Evolutionary conservation across 176 grass and related monocot genomes (phyloP).

Genomic region (Oryza coarctata): DNA sequence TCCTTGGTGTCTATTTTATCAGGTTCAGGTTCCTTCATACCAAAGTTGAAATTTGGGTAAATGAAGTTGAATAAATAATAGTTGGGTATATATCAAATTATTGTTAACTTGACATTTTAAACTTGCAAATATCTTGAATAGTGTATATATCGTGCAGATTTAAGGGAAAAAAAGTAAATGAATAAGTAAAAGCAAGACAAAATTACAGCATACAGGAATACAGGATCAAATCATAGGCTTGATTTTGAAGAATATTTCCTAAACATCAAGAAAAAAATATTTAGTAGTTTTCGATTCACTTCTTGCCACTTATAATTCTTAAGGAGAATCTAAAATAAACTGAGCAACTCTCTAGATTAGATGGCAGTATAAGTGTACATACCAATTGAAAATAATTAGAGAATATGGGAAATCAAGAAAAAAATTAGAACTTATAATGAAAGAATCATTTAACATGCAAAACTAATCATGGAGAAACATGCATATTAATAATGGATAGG

Average conservation of each 20-base stretch:
- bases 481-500: conserved; percentile 55
- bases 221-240: background rate
- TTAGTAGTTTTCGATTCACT: background rate
- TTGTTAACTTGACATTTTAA: background rate
- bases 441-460: conserved; percentile 52
- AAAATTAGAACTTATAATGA: background rate
- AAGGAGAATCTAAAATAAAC: background rate
- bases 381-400: background rate
- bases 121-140: background rate
- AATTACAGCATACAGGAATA: background rate
- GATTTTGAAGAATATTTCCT: background rate
- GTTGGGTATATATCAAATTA: background rate
- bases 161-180: background rate
- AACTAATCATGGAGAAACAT: conserved; percentile 60
- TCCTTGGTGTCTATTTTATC: conserved; percentile 38
- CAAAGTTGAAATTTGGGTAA: background rate
- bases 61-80: background rate
- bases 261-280: background rate
- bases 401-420: background rate
- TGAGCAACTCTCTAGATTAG: background rate
- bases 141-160: background rate
- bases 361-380: background rate
- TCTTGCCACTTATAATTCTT: background rate
- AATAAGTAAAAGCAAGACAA: background rate
- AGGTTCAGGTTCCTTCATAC: conserved; percentile 31